Percentiles rank a stretch among this genome's conserved stretches.
phyloP scores from a whole-genome alignment of 2,329 filamentous ascomycete genomes.

The Pyrenophora graminea region DNA sequence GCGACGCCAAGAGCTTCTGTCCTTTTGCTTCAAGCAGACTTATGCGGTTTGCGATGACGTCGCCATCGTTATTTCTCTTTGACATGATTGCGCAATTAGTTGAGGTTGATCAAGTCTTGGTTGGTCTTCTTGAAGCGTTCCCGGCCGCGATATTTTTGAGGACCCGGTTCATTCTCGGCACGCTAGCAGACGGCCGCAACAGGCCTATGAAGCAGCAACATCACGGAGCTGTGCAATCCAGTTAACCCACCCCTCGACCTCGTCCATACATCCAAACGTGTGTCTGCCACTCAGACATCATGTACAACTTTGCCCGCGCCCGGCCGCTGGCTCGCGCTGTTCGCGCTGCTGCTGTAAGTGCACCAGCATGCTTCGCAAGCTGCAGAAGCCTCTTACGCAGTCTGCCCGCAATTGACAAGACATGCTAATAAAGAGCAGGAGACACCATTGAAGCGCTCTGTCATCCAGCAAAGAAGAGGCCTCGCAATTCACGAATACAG shows the following conservation, averaged over 20 bases:
- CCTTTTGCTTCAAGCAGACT: conserved; percentile 59
- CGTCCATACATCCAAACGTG: conserved; percentile 22
- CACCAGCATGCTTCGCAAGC: conserved; percentile 15
- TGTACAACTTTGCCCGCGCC: conserved; percentile 83
- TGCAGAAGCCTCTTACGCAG: conserved; percentile 39
- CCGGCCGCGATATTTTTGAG: conserved; percentile 35
- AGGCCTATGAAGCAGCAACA: conserved; percentile 31
- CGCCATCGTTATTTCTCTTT: conserved; percentile 50
- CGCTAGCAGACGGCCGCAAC: conserved; percentile 40
- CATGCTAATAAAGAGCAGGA: conserved; percentile 54
- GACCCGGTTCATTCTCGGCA: conserved; percentile 37
- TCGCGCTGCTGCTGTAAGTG: conserved; percentile 73
- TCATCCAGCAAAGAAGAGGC: conserved; percentile 79
- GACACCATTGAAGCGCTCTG: conserved; percentile 58
- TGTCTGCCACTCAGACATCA: conserved; percentile 55
- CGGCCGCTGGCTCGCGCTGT: conserved; percentile 79
- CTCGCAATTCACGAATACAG: conserved; percentile 98
- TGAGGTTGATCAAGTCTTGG: conserved; percentile 11
- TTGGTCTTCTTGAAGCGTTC: conserved; percentile 17
- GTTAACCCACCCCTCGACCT: conserved; percentile 30
- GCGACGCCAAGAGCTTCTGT: conserved; percentile 60
- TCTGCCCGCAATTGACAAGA: conserved; percentile 28
- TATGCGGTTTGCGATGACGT: conserved; percentile 60
- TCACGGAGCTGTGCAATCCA: conserved; percentile 21
- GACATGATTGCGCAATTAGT: conserved; percentile 34